A percentile compares a stretch with the other conserved stretches of the same genome.
Evolutionary conservation across 2,329 filamentous ascomycete species (phyloP).

Genomic region (Myriangium duriaei): DNA sequence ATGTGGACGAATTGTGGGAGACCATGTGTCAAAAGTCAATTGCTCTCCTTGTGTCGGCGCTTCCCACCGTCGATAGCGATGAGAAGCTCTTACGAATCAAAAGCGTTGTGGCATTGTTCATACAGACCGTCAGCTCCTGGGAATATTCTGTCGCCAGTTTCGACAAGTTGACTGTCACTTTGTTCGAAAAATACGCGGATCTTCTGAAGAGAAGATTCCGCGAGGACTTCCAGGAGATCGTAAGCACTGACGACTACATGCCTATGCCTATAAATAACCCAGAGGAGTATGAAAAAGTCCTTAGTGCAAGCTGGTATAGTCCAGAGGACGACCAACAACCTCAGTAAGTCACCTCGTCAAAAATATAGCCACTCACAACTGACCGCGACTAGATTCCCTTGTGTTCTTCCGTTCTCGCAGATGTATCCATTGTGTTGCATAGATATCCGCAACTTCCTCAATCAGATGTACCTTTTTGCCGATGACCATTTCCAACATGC

Average conservation of each 20-base stretch:
- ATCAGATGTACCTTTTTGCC: conserved; percentile 96
- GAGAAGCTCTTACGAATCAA: conserved; percentile 91
- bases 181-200: conserved; percentile 91
- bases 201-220: conserved; percentile 83
- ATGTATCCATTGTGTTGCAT: conserved; percentile 99
- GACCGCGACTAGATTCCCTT: conserved; percentile 76
- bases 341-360: conserved; percentile 1
- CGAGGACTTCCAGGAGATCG: conserved; percentile 86
- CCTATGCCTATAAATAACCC: conserved; percentile 88
- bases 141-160: conserved; percentile 72
- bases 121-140: conserved; percentile 97
- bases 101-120: conserved; percentile 81
- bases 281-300: conserved; percentile 90
- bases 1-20: conserved; percentile 98
- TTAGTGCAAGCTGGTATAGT: conserved; percentile 91
- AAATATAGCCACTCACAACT: too few relatives aligned
- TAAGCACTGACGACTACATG: conserved; percentile 97
- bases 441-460: conserved; percentile 92
- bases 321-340: conserved; percentile 58
- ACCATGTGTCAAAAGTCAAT: conserved; percentile 90
- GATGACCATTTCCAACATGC: conserved; percentile 92
- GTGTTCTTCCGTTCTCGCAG: conserved; percentile 91
- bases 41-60: conserved; percentile 63
- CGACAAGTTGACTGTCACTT: conserved; percentile 69
- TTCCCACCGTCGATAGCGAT: conserved; percentile 72